Evolutionary conservation across 495 filamentous ascomycete genomes (phyloP).

Genomic region (Glarea lozoyensis): DNA sequence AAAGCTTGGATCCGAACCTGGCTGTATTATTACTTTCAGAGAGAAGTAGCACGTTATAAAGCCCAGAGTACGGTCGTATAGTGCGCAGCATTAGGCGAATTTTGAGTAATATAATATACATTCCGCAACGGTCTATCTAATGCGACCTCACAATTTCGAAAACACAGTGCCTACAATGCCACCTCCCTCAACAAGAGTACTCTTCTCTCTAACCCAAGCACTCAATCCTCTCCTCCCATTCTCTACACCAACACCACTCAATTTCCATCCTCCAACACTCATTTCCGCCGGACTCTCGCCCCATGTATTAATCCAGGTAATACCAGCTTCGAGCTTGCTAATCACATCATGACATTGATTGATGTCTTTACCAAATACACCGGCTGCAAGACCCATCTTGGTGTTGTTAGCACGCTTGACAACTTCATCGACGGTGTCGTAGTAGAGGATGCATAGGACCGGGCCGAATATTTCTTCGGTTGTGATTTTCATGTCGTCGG

Average conservation of each 20-base stretch:
- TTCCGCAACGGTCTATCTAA: no score
- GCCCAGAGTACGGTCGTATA: no score
- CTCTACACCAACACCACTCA: slow-evolving; percentile 39
- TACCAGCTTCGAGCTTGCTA: slow-evolving; percentile 59
- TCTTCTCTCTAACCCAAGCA: slow-evolving; percentile 75
- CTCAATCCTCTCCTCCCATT: slow-evolving; percentile 64
- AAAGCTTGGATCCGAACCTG: no score
- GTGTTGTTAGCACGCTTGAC: slow-evolving; percentile 64
- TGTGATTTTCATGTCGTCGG: slow-evolving; percentile 60
- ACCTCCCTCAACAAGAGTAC: slow-evolving; percentile 71
- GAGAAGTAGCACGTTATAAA: no score
- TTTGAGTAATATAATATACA: no score
- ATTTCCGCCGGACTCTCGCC: slow-evolving; percentile 42
- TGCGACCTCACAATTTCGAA: slow-evolving; percentile 22
- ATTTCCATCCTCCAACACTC: slow-evolving; percentile 42
- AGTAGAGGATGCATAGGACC: slow-evolving; percentile 64
- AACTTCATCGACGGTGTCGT: slow-evolving; percentile 56
- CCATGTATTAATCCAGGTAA: slow-evolving; percentile 43
- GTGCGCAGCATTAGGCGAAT: no score
- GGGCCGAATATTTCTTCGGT: slow-evolving; percentile 78
- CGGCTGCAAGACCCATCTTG: slow-evolving; percentile 64
- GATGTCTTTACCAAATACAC: slow-evolving; percentile 68
- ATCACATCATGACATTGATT: slow-evolving; percentile 63
- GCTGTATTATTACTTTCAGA: no score
- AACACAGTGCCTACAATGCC: slow-evolving; percentile 61